These are phyloP conservation scores for Xerocomus minutiporus DNA, from an alignment of 1,284 basidiomycete genomes.

Conservation along the genomic window DNA sequence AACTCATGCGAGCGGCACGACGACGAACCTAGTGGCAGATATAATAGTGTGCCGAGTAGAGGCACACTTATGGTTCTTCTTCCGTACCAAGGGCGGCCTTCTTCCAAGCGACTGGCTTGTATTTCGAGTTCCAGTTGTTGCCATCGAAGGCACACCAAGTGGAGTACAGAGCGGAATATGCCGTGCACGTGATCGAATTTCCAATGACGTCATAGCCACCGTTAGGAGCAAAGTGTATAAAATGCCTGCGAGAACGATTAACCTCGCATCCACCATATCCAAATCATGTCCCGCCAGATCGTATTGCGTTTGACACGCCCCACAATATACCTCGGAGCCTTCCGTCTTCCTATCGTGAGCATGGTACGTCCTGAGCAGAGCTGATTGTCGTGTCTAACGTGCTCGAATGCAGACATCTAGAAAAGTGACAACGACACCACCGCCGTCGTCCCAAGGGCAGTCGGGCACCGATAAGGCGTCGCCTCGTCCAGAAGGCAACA, in stretches of 20 bases:
- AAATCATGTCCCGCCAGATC: slow-evolving; percentile 19
- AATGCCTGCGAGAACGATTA: background rate
- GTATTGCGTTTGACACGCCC: slow-evolving; percentile 9
- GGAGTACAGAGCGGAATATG: too few species aligned
- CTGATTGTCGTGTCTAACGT: slow-evolving; percentile 4
- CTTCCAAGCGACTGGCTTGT: too few species aligned
- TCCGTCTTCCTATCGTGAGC: slow-evolving; percentile 16
- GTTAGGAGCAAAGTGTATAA: background rate
- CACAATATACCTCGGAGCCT: slow-evolving; percentile 14
- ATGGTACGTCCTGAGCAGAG: background rate
- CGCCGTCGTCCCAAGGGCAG: slow-evolving; percentile 16
- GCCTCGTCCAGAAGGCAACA: slow-evolving; percentile 12
- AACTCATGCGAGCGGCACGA: too few species aligned
- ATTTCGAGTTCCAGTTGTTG: too few species aligned
- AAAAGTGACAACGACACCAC: slow-evolving; percentile 14
- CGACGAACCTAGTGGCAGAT: too few species aligned
- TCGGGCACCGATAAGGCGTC: slow-evolving; percentile 2
- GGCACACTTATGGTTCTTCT: too few species aligned
- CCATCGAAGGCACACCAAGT: too few species aligned
- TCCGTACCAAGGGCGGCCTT: too few species aligned
- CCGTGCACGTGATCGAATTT: background rate
- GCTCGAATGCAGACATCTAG: slow-evolving; percentile 15
- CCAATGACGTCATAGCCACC: background rate
- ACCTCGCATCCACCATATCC: background rate
- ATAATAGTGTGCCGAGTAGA: too few species aligned